Percentiles rank a stretch among this genome's conserved stretches.
These are phyloP conservation scores for Glarea lozoyensis DNA, from an alignment of 495 filamentous ascomycete genomes.

Conservation along the genomic window DNA sequence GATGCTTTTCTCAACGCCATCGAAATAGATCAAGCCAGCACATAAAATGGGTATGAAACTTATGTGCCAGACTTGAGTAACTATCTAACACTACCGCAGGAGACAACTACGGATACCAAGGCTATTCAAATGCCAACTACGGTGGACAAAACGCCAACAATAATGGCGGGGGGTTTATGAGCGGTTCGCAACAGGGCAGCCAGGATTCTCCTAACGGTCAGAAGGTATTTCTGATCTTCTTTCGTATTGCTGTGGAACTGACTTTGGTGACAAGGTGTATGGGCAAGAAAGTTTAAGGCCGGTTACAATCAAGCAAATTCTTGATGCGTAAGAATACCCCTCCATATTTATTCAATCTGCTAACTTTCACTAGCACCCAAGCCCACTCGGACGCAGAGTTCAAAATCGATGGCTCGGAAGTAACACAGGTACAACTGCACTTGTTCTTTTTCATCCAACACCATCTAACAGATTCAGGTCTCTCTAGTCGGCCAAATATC, in stretches of 20 bases:
- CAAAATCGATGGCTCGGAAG: conserved; percentile 66
- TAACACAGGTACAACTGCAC: conserved; percentile 35
- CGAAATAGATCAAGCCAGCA: too few relatives aligned
- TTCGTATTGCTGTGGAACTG: not conserved
- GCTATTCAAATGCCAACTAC: conserved; percentile 17
- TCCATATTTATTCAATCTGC: not conserved
- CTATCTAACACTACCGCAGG: too few relatives aligned
- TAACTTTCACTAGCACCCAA: conserved; percentile 32
- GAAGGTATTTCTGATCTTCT: conserved; percentile 7
- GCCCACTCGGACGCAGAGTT: conserved; percentile 65
- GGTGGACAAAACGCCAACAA: conserved; percentile 39
- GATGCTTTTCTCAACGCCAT: too few relatives aligned
- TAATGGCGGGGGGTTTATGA: conserved; percentile 59
- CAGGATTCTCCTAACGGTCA: conserved; percentile 35
- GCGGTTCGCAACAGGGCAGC: conserved; percentile 37
- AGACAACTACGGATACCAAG: conserved; percentile 18
- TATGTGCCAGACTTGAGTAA: too few relatives aligned
- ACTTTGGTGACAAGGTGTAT: conserved; percentile 22
- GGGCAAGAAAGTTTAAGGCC: conserved; percentile 70
- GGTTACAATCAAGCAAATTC: conserved; percentile 88
- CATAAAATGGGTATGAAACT: too few relatives aligned
- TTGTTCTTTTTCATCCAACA: not conserved
- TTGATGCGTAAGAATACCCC: conserved; percentile 51
- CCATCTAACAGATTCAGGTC: conserved; percentile 37
- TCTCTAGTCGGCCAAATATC: conserved; percentile 87